Base-by-base conservation (phyloP, 306 rosid genomes). In the Boehmeria nivea region DNA sequence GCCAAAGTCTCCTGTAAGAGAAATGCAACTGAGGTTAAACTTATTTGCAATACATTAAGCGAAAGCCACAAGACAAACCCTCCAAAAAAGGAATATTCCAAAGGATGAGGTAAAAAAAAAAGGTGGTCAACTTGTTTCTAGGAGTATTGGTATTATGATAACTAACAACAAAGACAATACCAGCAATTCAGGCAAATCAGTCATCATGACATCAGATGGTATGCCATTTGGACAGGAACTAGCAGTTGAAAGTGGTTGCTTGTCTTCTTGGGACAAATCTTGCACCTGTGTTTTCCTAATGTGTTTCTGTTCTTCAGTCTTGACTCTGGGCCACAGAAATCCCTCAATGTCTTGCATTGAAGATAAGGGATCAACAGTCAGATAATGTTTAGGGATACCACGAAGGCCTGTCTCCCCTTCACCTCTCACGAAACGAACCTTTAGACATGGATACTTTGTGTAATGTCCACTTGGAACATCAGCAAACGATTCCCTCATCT, bases 261-360 rank as follows among this genome's bases (percentile, higher is more conserved):
- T 61, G 57, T 78, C n/a, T n/a, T n/a, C n/a, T n/a, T n/a, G n/a
- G n/a, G n/a, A n/a, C n/a, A n/a, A n/a, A n/a, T n/a, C 94, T 59
- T 79, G 81, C 61, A 36, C 71, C 55, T 20, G 60, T 56, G 76
- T 46, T 55, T 46, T 67, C 2, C 11, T 51, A 19, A 50, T 38
- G 60, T 65, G 57, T 44, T 76, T 67, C 45, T 46, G 46, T 61
- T 72, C 67, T 37, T 57, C 45, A 15, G 48, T 26, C 51, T 72
- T 69, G 65, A 88, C 81, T 80, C 77, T 91, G 57, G 88, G 83
- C 95, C 94, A 72, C 38, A 93, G 62, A 76, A 72, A 85, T 70
- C 74, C 67, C 80, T 77, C 94, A 73, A 93, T 72, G 65, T 78
- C 70, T 69, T 72, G 73, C 79, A 93, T 65, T 51, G 94, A 77